These are phyloP conservation scores for Aspergillus homomorphus DNA, from an alignment of 495 filamentous ascomycete species.

Conservation along the genomic window DNA sequence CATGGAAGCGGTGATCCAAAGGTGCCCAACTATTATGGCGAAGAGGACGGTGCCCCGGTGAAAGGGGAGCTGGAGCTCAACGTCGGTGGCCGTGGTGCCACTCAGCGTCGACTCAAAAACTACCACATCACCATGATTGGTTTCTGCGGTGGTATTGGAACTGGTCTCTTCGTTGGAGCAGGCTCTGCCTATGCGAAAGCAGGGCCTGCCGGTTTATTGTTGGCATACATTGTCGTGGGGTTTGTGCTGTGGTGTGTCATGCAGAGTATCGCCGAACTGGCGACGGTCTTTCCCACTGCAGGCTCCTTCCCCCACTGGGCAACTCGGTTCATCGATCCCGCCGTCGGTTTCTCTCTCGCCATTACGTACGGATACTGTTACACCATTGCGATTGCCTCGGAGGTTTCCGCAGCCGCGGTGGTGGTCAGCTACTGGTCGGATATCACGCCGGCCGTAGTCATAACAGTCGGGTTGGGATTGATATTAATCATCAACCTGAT, in stretches of 20 bases:
- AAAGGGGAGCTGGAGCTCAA: slow-evolving; percentile 37
- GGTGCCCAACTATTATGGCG: slow-evolving; percentile 9
- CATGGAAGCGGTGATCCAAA: background rate
- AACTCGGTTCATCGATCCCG: slow-evolving; percentile 65
- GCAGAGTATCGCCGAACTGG: slow-evolving; percentile 66
- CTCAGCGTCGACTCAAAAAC: slow-evolving; percentile 36
- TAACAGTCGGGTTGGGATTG: slow-evolving; percentile 65
- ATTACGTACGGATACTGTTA: slow-evolving; percentile 48
- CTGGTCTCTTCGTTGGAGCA: slow-evolving; percentile 73
- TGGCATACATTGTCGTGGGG: slow-evolving; percentile 69
- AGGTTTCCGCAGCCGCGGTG: slow-evolving; percentile 68
- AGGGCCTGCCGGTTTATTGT: slow-evolving; percentile 65
- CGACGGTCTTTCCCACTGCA: slow-evolving; percentile 67
- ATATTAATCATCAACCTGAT: slow-evolving; percentile 67
- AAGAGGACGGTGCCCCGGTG: slow-evolving; percentile 19
- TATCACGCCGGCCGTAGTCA: slow-evolving; percentile 56
- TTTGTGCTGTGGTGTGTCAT: slow-evolving; percentile 58
- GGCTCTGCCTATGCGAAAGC: slow-evolving; percentile 63
- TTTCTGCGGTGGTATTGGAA: slow-evolving; percentile 50
- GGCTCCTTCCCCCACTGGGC: slow-evolving; percentile 74
- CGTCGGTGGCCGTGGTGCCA: slow-evolving; percentile 34
- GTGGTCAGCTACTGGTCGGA: slow-evolving; percentile 69
- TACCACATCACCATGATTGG: slow-evolving; percentile 43
- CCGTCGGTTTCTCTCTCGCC: slow-evolving; percentile 69
- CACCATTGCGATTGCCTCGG: slow-evolving; percentile 64